Evolutionary conservation across 306 rosid species (phyloP), one percentile per base, ranked within the genome.

Genomic region (Vigna mungo): DNA sequence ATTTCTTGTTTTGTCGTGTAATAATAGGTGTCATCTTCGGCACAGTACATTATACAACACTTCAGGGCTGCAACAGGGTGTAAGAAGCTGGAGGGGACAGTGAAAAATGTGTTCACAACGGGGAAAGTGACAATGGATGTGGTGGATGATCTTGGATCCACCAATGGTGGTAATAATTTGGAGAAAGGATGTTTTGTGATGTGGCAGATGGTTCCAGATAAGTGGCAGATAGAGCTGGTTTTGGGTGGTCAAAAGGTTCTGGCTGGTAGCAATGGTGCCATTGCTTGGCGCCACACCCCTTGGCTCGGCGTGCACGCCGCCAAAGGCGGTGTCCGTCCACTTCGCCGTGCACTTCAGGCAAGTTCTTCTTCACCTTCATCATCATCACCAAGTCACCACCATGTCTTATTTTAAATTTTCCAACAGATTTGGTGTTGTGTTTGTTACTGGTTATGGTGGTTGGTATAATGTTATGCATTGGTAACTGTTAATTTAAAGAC

Each of bases 271-370:
- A 90, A 95, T 30, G 98, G 98, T 49, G 30, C 62, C 37, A 87
- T 95, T 9, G 97, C 97, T 51, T 95, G 98, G 98, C 89, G 98
- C 21, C 97, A 90, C 80, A 95, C 98, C 0, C 98, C 98, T 13
- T 95, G 98, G 98, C 96, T 92, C 7, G 91, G 96, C 0, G 86
- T 89, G 4, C 98, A 95, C 20, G 93, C 97, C 0, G 98, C 98
- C 39, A 89, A 88, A 74, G 98, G 98, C 4, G 86, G 87, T 1
- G 91, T 87, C 13, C 96, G 98, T 3, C 98, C 97, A 48, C 97
- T 95, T 81, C 96, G 98, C 11, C 97, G 98, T 8, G 88, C 97
- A 59, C 85, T 95, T 77, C 97, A 95, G 97, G 97, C 78, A 68
- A 88, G 89, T 74, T 74, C 51, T 4, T 64, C 17, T 3, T 21